Conservation (phyloP, 2,329 filamentous ascomycete genomes). For the Pyricularia sp. region DNA sequence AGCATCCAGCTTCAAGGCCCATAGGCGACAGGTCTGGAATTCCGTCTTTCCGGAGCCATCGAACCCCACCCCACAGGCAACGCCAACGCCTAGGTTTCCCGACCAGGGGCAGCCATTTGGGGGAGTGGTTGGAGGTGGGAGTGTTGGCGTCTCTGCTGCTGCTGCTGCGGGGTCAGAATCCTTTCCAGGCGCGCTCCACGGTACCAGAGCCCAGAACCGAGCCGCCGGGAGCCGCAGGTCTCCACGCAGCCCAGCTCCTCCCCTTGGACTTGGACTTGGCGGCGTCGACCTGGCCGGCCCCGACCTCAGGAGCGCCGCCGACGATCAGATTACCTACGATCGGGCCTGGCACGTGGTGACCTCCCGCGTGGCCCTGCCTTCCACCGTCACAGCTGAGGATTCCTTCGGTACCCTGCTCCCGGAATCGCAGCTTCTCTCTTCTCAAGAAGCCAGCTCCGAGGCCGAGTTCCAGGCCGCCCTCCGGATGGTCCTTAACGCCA, state of each 20-base stretch:
- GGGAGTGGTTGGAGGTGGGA: conserved; percentile 16
- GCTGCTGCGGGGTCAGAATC: neutral
- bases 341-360: conserved; percentile 55
- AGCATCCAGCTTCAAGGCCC: conserved; percentile 34
- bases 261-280: conserved; percentile 1
- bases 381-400: conserved; percentile 44
- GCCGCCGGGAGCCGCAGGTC: neutral
- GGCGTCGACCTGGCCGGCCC: neutral
- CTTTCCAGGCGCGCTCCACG: neutral
- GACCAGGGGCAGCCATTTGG: conserved; percentile 38
- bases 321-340: conserved; percentile 49
- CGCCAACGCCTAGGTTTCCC: conserved; percentile 26
- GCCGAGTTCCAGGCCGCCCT: conserved; percentile 41
- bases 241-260: neutral
- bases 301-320: conserved; percentile 15
- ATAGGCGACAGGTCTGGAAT: conserved; percentile 40
- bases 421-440: conserved; percentile 22
- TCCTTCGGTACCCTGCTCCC: conserved; percentile 39
- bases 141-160: neutral
- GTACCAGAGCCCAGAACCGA: neutral
- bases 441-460: conserved; percentile 27
- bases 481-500: conserved; percentile 40
- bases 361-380: conserved; percentile 43
- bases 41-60: conserved; percentile 47
- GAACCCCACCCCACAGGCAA: conserved; percentile 36